Evolutionary conservation across 2,329 filamentous ascomycete genomes (phyloP).

Genomic region (Ascochyta lentis): DNA sequence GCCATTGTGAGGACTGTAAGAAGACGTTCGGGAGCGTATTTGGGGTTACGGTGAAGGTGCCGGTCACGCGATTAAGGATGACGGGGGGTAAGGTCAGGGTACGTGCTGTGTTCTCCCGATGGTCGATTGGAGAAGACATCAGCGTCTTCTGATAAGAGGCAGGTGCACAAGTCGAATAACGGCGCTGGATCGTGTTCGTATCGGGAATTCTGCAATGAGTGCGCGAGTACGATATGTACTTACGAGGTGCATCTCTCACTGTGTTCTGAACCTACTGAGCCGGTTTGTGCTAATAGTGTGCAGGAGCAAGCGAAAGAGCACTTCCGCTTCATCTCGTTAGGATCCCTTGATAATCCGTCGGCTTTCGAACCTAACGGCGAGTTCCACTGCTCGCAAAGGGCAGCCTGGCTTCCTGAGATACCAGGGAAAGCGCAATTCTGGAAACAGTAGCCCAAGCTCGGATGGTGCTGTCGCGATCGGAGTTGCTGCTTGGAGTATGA

Average conservation of each 20-base stretch:
- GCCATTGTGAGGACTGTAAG: conserved; percentile 62
- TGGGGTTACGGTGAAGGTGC: conserved; percentile 60
- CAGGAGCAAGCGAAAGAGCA: conserved; percentile 32
- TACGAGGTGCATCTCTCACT: conserved; percentile 49
- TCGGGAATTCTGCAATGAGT: conserved; percentile 61
- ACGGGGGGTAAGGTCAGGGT: conserved; percentile 27
- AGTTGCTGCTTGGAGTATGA: too few species aligned
- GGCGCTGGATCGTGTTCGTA: conserved; percentile 56
- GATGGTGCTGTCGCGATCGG: neutral
- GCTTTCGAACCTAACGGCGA: conserved; percentile 61
- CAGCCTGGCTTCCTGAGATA: conserved; percentile 33
- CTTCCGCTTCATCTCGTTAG: conserved; percentile 33
- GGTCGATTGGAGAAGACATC: neutral
- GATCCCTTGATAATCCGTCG: conserved; percentile 33
- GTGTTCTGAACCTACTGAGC: neutral
- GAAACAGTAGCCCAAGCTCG: conserved; percentile 1
- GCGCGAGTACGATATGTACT: conserved; percentile 60
- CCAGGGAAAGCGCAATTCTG: conserved; percentile 24
- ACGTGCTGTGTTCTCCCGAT: conserved; percentile 1
- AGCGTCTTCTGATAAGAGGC: conserved; percentile 2
- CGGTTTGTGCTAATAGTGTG: neutral
- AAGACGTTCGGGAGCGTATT: conserved; percentile 61
- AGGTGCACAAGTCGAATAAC: conserved; percentile 59
- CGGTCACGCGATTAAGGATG: conserved; percentile 53
- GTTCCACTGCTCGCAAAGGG: conserved; percentile 70